phyloP scores from a whole-genome alignment of 345 rosid species.

The Eucalyptus pauciflora region DNA sequence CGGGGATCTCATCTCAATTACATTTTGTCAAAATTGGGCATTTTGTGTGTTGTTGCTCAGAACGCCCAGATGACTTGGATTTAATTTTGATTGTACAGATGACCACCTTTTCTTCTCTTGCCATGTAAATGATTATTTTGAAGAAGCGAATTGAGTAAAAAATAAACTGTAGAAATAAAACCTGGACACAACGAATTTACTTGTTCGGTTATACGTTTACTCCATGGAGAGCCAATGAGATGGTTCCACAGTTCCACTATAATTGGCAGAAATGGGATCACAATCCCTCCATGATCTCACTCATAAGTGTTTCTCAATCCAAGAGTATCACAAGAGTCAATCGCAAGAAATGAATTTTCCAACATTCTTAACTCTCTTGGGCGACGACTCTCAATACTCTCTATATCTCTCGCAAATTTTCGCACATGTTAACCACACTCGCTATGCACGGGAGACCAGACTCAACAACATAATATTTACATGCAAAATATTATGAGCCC shows the following conservation, averaged over 20 bases:
- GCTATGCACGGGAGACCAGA: fast-evolving
- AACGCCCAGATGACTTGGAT: neutral
- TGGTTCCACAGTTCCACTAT: neutral
- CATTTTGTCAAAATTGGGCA: neutral
- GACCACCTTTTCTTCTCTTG: neutral
- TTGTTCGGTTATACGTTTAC: neutral
- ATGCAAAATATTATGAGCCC: neutral
- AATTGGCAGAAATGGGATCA: neutral
- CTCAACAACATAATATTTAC: neutral
- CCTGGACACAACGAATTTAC: fast-evolving
- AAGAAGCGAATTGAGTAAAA: fast-evolving
- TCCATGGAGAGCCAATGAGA: neutral
- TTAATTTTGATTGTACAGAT: neutral
- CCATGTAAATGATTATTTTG: fast-evolving
- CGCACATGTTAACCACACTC: neutral
- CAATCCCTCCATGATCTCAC: neutral
- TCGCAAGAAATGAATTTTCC: fast-evolving
- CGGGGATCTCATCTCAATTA: neutral
- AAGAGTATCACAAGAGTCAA: neutral
- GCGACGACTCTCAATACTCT: fast-evolving
- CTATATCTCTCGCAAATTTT: neutral
- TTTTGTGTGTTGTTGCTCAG: neutral
- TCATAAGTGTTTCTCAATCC: neutral
- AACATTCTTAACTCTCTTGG: neutral
- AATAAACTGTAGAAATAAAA: neutral